These are phyloP conservation scores for Usnea hakonensis DNA, from an alignment of 495 filamentous ascomycete genomes.

Conservation along the genomic window DNA sequence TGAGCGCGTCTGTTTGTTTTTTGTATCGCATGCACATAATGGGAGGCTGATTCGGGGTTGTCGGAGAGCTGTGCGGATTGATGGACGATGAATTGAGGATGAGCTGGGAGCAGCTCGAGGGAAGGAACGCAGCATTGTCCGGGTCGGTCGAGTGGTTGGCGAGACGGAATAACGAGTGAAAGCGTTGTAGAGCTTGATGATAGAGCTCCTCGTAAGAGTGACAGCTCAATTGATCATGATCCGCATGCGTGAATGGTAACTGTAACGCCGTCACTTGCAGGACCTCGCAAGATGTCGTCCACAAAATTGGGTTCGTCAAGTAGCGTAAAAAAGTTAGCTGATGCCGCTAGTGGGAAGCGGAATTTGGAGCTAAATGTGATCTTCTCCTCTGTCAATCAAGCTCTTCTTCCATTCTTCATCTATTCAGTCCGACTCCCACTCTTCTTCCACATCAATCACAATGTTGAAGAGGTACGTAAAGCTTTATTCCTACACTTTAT, in stretches of 20 bases:
- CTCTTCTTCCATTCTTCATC: slow-evolving; percentile 6
- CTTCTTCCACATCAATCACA: slow-evolving; percentile 50
- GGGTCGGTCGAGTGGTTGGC: neutral
- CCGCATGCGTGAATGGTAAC: slow-evolving; percentile 5
- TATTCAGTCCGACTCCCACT: slow-evolving; percentile 22
- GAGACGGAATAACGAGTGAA: slow-evolving; percentile 2
- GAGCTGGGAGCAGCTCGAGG: slow-evolving; percentile 22
- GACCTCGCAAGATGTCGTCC: slow-evolving; percentile 7
- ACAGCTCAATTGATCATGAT: slow-evolving; percentile 20
- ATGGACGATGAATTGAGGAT: slow-evolving; percentile 14
- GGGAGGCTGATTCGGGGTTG: slow-evolving; percentile 1
- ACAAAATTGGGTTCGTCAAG: slow-evolving; percentile 8
- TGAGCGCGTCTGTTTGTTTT: slow-evolving; percentile 51
- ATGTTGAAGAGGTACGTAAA: slow-evolving; percentile 82
- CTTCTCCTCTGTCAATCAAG: slow-evolving; percentile 10
- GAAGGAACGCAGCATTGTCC: slow-evolving; percentile 25
- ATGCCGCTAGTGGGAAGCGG: slow-evolving; percentile 3
- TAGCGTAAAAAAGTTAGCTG: slow-evolving; percentile 9
- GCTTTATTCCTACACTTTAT: slow-evolving; percentile 11
- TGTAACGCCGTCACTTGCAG: no score
- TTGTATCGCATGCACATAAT: slow-evolving; percentile 11
- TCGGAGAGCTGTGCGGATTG: slow-evolving; percentile 13
- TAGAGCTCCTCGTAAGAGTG: slow-evolving; percentile 16
- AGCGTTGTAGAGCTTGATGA: slow-evolving; percentile 1
- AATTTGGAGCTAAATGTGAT: slow-evolving; percentile 7